Percentiles rank a stretch among this genome's conserved stretches.
These are phyloP conservation scores for Aspergillus alliaceus DNA, from an alignment of 2,329 filamentous ascomycete genomes.

Conservation along the genomic window DNA sequence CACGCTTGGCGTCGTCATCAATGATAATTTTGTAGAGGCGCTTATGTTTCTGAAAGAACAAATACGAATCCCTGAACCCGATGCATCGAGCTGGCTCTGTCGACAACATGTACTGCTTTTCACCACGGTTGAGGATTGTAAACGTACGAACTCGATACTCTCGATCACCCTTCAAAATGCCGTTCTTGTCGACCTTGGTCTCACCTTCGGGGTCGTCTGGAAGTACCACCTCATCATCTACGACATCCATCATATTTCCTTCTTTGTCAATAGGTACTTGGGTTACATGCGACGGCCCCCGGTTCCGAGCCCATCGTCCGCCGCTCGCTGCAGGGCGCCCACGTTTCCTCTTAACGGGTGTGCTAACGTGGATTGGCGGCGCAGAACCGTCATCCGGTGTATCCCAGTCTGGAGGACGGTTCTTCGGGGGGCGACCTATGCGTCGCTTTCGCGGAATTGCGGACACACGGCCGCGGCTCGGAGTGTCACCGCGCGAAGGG, in stretches of 20 bases:
- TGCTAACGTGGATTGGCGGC: conserved; percentile 42
- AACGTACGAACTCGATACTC: conserved; percentile 97
- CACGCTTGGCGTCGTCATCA: conserved; percentile 93
- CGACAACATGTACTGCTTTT: conserved; percentile 94
- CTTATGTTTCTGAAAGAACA: conserved; percentile 98
- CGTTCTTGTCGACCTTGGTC: conserved; percentile 87
- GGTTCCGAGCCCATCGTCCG: conserved; percentile 71
- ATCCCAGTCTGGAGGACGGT: conserved; percentile 77
- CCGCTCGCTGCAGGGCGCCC: conserved; percentile 56
- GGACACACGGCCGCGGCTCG: conserved; percentile 51
- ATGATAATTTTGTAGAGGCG: conserved; percentile 98
- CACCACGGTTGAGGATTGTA: conserved; percentile 78
- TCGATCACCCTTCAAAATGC: conserved; percentile 76
- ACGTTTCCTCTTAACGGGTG: conserved; percentile 59
- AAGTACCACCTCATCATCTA: conserved; percentile 86
- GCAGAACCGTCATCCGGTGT: conserved; percentile 52
- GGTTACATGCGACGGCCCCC: conserved; percentile 72
- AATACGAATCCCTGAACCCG: conserved; percentile 94
- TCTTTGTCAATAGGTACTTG: conserved; percentile 90
- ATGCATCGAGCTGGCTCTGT: conserved; percentile 96
- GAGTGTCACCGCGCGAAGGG: conserved; percentile 52
- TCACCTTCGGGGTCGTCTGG: conserved; percentile 87
- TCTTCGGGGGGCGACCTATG: conserved; percentile 83
- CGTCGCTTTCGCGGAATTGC: conserved; percentile 69
- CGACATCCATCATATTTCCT: conserved; percentile 85